Evolutionary conservation across 352 stramenopile genomes (phyloP), one percentile per base, ranked within the genome.

Genomic region (Pythium myriotylum): DNA sequence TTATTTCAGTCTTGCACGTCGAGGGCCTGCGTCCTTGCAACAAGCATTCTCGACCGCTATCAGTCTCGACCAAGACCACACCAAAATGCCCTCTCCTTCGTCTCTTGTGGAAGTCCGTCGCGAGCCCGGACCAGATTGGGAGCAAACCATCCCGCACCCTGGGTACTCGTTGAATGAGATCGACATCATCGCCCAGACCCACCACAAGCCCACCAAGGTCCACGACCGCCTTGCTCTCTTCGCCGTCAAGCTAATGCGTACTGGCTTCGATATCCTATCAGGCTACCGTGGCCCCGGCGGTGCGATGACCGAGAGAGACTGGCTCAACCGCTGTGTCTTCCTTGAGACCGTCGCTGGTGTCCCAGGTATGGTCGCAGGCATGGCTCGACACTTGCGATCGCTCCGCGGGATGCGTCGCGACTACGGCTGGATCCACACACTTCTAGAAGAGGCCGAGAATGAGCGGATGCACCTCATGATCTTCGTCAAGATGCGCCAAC

Each of bases 391-490:
- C 59, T 81, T 98, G 52, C 74, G 72, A 1, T 95, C 84, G 24
- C 61, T 97, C 0, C 81, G 87, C 1, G 77, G 71, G 16, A 90
- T 98, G 73, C 63, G 76, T 27, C 73, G 83, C 14, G 91, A 96
- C 72, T 86, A 94, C 39, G 85, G 89, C 13, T 96, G 88, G 88
- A 97, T 97, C 72, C 76, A 93, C 69, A 92, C 89, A 9, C 60
- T 98, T 8, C 70, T 97, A 4, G 91, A 97, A 49, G 91, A 98
- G 52, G 86, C 88, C 16, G 92, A 98, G 69, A 97, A 98, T 68
- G 91, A 98, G 75, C 76, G 91, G 45, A 97, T 97, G 88, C 91
- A 98, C 60, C 60, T 98, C 24, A 72, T 97, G 6, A 95, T 95
- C 62, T 96, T 95, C 66, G 74, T 96, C 56, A 79, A 82, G 41